A percentile compares a stretch with the other conserved stretches of the same genome.
phyloP scores from a whole-genome alignment of 129 eudicot genomes.

The Apium graveolens region DNA sequence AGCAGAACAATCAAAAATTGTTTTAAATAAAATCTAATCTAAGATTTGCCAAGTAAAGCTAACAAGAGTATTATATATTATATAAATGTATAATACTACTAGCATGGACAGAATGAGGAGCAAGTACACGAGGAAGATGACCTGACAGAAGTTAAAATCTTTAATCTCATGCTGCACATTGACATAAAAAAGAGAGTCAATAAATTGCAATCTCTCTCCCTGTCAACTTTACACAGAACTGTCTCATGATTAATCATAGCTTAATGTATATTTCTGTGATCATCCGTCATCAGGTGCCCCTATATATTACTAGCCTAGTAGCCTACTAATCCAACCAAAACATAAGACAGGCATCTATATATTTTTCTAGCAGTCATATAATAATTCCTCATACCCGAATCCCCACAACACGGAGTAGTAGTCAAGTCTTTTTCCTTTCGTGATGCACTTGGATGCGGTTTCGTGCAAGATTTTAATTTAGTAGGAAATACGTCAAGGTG shows the following conservation, averaged over 20 bases:
- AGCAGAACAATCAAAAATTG: not conserved
- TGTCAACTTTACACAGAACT: slow-evolving; percentile 5
- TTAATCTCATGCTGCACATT: not conserved
- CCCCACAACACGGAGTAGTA: not conserved
- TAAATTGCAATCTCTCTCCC: slow-evolving; percentile 1
- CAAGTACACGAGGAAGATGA: not conserved
- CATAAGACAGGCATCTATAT: not conserved
- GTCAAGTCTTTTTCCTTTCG: not conserved
- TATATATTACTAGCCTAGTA: not conserved
- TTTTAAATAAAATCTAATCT: too few species aligned
- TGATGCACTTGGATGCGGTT: not conserved
- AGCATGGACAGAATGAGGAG: not conserved
- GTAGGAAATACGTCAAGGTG: not conserved
- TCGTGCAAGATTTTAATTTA: not conserved
- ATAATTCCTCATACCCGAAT: not conserved
- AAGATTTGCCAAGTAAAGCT: not conserved
- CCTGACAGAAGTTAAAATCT: not conserved
- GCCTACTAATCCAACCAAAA: not conserved
- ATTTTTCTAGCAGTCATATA: not conserved
- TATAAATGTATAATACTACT: too few species aligned
- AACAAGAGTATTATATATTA: not conserved
- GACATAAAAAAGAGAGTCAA: slow-evolving; percentile 10
- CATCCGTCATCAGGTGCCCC: not conserved
- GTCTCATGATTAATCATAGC: not conserved
- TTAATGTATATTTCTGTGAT: not conserved